Base-by-base conservation (phyloP, 495 filamentous ascomycete species). In the Pseudevernia furfuracea region DNA sequence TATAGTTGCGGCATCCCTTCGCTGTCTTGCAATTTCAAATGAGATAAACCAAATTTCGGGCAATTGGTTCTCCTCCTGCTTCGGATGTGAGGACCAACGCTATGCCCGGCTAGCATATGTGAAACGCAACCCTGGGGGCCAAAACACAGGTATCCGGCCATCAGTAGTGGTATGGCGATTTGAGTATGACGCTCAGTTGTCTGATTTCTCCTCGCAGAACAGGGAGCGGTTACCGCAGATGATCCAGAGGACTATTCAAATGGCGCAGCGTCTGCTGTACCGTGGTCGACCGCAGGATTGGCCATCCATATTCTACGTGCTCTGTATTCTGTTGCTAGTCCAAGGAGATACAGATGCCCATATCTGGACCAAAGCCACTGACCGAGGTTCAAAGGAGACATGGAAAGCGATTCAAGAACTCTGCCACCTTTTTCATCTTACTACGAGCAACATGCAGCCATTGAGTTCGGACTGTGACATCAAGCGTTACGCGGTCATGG, bases 1-100 rank as follows among this genome's bases (percentile, higher is more conserved):
- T 15, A 3, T 58, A 58, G 37, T 58, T 58, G 55, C 55, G 32
- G 55, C 32, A 2, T 17, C 55, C 32, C 55, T 58, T 58, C 37
- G 55, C 10, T 58, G 32, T 39, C 37, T 58, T 10, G 53, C 11
- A 3, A 58, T 37, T 6, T 21, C 37, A 12, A 21, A 39, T 11
- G 32, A 58, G 7, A 57, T 57, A 10, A 57, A 11, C 8, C 36
- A 57, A 19, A 10, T 57, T 19, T 6, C 28, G 36, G 5, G 10
- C 15, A 32, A 34, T 3, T 57, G 53, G 53, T 57, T 28, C 5
- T 3, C 28, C 17, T 3, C 1, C 15, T 34, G 7, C 53, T 57
- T 37, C 4, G 4, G 4, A 34, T 21, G 53, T 3, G 17, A 19
- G 36, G 53, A 37, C 28, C n/a, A 36, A 37, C 55, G 37, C 32